Percentiles rank a stretch among this genome's conserved stretches.
Evolutionary conservation across 129 eudicot genomes (phyloP).

Genomic region (Ambrosia trifida): DNA sequence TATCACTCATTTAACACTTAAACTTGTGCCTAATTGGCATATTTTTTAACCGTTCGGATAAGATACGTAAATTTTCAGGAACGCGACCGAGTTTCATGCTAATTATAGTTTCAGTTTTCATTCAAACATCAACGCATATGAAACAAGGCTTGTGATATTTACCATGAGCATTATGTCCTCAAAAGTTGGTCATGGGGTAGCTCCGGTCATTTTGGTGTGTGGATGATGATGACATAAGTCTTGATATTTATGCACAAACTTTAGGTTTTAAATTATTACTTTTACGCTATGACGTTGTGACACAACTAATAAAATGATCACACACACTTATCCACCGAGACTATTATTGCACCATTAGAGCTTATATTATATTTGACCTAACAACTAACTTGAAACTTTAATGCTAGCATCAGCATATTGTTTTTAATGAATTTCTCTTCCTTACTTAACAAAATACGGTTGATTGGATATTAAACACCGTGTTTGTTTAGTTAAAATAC

Average conservation of each 20-base stretch:
- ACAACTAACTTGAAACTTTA: slow-evolving; percentile 13
- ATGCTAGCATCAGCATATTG: slow-evolving; percentile 13
- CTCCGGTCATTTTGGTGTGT: neutral
- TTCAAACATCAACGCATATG: neutral
- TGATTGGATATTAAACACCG: slow-evolving; percentile 1
- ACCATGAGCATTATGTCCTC: neutral
- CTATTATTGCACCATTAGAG: slow-evolving; percentile 27
- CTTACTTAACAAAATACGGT: slow-evolving; percentile 12
- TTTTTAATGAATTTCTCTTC: neutral
- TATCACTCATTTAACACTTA: too few species aligned
- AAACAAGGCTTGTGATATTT: neutral
- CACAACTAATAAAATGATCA: slow-evolving; percentile 25
- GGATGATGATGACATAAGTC: neutral
- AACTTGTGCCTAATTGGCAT: too few species aligned
- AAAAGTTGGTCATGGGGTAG: neutral
- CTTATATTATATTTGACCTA: neutral
- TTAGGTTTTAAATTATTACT: neutral
- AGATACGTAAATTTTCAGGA: too few species aligned
- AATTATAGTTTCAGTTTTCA: neutral
- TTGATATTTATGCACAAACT: slow-evolving; percentile 10
- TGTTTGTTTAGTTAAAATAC: neutral
- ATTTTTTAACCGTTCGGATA: too few species aligned
- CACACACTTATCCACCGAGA: slow-evolving; percentile 31
- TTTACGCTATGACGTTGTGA: slow-evolving; percentile 23
- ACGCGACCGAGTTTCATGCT: too few species aligned